Conservation (phyloP, 495 filamentous ascomycete species). For the Poronia punctata region DNA sequence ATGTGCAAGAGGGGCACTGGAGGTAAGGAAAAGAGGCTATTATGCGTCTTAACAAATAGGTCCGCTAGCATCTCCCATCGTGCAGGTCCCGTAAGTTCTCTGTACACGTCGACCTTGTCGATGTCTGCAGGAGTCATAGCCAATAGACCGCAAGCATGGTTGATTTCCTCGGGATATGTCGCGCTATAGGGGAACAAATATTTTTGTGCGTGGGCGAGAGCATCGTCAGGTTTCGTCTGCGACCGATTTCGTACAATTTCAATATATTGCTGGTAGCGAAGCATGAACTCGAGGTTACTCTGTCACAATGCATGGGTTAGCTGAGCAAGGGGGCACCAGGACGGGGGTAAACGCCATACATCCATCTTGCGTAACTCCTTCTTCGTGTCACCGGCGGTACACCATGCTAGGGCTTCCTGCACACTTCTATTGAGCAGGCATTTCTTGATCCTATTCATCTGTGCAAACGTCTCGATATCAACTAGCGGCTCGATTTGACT, state of each 20-base stretch:
- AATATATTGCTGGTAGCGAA: conserved; percentile 93
- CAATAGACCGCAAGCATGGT: conserved; percentile 71
- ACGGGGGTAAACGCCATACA: conserved; percentile 44
- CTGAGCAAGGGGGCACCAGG: background rate
- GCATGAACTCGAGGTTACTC: conserved; percentile 87
- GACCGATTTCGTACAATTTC: conserved; percentile 69
- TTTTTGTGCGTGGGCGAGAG: conserved; percentile 74
- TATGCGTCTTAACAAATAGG: conserved; percentile 80
- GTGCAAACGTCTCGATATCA: conserved; percentile 81
- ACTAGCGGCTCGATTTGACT: conserved; percentile 65
- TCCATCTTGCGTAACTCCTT: conserved; percentile 76
- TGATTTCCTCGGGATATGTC: conserved; percentile 59
- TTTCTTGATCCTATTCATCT: conserved; percentile 67
- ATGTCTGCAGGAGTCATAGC: conserved; percentile 59
- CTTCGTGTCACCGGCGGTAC: conserved; percentile 69
- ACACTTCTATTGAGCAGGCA: conserved; percentile 65
- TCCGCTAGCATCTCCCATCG: conserved; percentile 73
- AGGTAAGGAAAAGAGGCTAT: conserved; percentile 79
- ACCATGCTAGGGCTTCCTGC: conserved; percentile 79
- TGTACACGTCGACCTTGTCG: conserved; percentile 25
- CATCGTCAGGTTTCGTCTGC: conserved; percentile 57
- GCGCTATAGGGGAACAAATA: conserved; percentile 63
- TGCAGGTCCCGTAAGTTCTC: conserved; percentile 57
- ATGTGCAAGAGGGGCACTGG: conserved; percentile 80
- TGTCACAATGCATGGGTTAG: conserved; percentile 25